Evolutionary conservation across 768 basidiomycete genomes (phyloP).

Genomic region (Tulasnella sp.): DNA sequence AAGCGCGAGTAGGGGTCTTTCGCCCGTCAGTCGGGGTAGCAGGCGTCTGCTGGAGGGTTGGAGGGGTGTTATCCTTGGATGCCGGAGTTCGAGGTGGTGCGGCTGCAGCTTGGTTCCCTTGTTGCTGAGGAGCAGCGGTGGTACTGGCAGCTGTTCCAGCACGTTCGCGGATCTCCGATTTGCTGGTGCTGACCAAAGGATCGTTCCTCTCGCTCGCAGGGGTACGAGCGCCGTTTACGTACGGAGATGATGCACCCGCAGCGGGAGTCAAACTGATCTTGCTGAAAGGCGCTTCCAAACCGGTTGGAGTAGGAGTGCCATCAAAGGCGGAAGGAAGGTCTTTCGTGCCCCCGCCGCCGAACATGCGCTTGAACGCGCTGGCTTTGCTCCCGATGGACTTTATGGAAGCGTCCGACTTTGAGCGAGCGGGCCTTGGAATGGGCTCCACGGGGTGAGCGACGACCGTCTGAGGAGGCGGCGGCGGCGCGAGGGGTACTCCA

Average conservation of each 20-base stretch:
- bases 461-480: conserved; percentile 2
- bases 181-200: background rate
- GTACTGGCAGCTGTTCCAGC: background rate
- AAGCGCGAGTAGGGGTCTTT: conserved; percentile 21
- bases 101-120: conserved; percentile 17
- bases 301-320: background rate
- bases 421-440: conserved; percentile 12
- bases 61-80: conserved; percentile 17
- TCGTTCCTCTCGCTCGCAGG: conserved; percentile 17
- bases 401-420: conserved; percentile 26
- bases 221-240: conserved; percentile 14
- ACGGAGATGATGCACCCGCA: background rate
- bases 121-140: background rate
- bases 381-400: conserved; percentile 18
- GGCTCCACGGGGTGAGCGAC: conserved; percentile 17
- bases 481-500: conserved; percentile 15
- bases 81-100: conserved; percentile 11
- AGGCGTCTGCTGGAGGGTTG: background rate
- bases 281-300: background rate
- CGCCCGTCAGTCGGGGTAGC: background rate
- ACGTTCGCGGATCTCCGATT: conserved; percentile 11
- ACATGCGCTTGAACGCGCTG: conserved; percentile 29
- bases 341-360: conserved; percentile 15
- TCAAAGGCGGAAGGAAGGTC: conserved; percentile 11
- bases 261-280: conserved; percentile 15